Conservation (phyloP, 2,329 filamentous ascomycete genomes). For the Incumbomyces lentus region DNA sequence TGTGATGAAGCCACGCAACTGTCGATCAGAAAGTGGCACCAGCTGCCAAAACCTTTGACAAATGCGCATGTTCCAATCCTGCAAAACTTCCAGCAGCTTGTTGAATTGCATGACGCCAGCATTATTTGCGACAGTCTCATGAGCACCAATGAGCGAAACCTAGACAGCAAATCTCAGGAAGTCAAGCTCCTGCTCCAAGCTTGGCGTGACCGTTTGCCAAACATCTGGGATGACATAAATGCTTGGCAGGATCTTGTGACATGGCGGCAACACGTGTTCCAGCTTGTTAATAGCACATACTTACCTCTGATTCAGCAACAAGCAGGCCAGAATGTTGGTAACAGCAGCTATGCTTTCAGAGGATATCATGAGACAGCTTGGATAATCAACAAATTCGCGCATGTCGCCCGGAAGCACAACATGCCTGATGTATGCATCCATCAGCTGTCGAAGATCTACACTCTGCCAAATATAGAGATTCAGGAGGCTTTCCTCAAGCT, state of each 20-base stretch:
- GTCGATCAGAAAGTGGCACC: conserved; percentile 97
- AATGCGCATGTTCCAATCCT: conserved; percentile 90
- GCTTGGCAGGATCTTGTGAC: conserved; percentile 99
- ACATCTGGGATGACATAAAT: conserved; percentile 99
- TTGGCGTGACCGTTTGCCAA: conserved; percentile 90
- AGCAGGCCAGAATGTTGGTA: conserved; percentile 63
- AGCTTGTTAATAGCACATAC: conserved; percentile 90
- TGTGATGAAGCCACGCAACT: conserved; percentile 97
- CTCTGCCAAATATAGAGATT: conserved; percentile 97
- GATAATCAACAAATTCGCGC: conserved; percentile 99
- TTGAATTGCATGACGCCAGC: conserved; percentile 94
- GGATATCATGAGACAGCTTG: conserved; percentile 98
- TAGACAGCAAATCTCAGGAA: conserved; percentile 91
- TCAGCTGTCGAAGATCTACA: conserved; percentile 95
- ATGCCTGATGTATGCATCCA: conserved; percentile 95
- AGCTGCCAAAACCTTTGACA: conserved; percentile 85
- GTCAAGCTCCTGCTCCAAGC: conserved; percentile 86
- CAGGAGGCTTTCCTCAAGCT: conserved; percentile 98
- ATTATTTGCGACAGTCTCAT: conserved; percentile 88
- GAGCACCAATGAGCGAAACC: conserved; percentile 69
- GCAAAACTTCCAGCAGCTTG: conserved; percentile 95
- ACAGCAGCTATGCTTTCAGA: conserved; percentile 89
- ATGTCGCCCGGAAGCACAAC: conserved; percentile 93
- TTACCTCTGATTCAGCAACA: conserved; percentile 71
- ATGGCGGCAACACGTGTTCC: conserved; percentile 98